phyloP scores from a whole-genome alignment of 345 rosid genomes.

The Eucalyptus tenuipes region DNA sequence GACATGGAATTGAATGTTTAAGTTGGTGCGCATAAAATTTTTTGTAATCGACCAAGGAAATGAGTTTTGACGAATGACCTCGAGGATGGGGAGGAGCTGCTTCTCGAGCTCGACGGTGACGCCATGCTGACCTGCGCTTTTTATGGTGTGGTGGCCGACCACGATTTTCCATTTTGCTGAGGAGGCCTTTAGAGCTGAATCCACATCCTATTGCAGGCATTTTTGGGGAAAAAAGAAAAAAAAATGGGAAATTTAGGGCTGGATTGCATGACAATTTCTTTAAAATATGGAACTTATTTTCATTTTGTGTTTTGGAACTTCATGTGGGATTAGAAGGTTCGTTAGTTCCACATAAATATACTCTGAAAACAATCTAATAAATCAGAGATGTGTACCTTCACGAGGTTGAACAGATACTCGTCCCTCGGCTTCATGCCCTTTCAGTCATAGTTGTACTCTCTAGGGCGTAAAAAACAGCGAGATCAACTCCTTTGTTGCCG shows the following conservation, averaged over 20 bases:
- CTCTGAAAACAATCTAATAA: background rate
- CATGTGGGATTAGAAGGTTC: background rate
- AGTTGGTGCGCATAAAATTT: background rate
- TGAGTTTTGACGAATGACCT: slow-evolving; percentile 16
- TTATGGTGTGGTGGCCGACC: slow-evolving; percentile 76
- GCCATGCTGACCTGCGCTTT: slow-evolving; percentile 59
- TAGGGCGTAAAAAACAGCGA: background rate
- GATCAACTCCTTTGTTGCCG: background rate
- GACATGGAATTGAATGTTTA: background rate
- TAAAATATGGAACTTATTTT: background rate
- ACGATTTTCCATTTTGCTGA: slow-evolving; percentile 49
- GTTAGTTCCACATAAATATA: background rate
- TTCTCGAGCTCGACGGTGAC: slow-evolving; percentile 34
- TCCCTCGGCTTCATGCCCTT: slow-evolving; percentile 35
- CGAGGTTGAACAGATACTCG: slow-evolving; percentile 24
- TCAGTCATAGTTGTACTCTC: slow-evolving; percentile 48
- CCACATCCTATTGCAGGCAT: slow-evolving; percentile 13
- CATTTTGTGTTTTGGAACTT: background rate
- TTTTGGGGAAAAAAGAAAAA: background rate
- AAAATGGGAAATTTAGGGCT: background rate
- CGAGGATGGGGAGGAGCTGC: slow-evolving; percentile 48
- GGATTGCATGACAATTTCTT: background rate
- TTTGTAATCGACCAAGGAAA: background rate
- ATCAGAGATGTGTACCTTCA: slow-evolving; percentile 10
- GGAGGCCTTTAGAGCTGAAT: slow-evolving; percentile 15